Conservation (phyloP, 768 basidiomycete genomes). For the Suillus brevipes region DNA sequence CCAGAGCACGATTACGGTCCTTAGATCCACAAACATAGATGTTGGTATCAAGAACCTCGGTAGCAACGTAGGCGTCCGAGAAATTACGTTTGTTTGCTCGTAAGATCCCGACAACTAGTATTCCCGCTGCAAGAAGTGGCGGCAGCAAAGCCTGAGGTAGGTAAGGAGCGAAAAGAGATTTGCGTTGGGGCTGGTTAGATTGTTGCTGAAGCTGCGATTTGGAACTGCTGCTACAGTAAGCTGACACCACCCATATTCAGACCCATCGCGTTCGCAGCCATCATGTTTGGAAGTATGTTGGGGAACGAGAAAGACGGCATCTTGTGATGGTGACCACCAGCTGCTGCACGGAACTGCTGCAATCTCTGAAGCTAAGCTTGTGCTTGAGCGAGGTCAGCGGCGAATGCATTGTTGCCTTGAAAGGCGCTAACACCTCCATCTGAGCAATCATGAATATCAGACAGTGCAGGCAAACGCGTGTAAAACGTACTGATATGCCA, state of each 20-base stretch:
- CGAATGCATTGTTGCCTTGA: slow-evolving; percentile 61
- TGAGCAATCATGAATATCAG: neutral
- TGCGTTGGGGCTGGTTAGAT: slow-evolving; percentile 89
- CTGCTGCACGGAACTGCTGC: slow-evolving; percentile 94
- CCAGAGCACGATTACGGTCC: slow-evolving; percentile 96
- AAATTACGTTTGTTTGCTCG: slow-evolving; percentile 98
- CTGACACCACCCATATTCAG: slow-evolving; percentile 79
- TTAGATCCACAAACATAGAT: slow-evolving; percentile 99
- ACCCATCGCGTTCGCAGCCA: slow-evolving; percentile 97
- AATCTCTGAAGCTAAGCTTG: slow-evolving; percentile 95
- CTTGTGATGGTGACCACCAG: slow-evolving; percentile 93
- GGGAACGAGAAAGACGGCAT: slow-evolving; percentile 98
- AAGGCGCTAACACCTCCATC: slow-evolving; percentile 67
- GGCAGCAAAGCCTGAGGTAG: slow-evolving; percentile 97
- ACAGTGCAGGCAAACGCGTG: neutral
- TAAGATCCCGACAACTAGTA: slow-evolving; percentile 94
- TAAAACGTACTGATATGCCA: slow-evolving; percentile 82
- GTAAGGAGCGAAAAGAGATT: slow-evolving; percentile 98
- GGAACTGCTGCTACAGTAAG: slow-evolving; percentile 91
- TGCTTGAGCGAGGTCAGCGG: slow-evolving; percentile 90
- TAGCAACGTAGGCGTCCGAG: slow-evolving; percentile 97
- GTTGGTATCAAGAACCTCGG: slow-evolving; percentile 96
- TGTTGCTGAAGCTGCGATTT: slow-evolving; percentile 94
- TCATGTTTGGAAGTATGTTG: slow-evolving; percentile 96
- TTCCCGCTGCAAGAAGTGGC: slow-evolving; percentile 93